These are phyloP conservation scores for Annulohypoxylon stygium DNA, from an alignment of 495 filamentous ascomycete genomes.

Conservation along the genomic window DNA sequence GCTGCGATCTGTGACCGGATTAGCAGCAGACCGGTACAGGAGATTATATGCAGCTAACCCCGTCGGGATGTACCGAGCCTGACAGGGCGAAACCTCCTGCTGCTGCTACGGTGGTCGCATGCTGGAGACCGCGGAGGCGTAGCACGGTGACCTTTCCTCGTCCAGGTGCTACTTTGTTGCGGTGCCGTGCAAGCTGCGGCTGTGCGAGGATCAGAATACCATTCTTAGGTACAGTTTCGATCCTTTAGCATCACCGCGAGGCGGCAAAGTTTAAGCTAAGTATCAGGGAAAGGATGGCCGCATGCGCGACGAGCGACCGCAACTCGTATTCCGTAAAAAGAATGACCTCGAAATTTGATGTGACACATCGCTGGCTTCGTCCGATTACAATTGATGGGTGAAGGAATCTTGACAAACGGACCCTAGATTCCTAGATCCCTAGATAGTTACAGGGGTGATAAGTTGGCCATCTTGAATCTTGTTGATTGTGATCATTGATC, in stretches of 20 bases:
- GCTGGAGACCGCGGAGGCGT: slow-evolving; percentile 16
- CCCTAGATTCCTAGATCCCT: background rate
- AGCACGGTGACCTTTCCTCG: slow-evolving; percentile 1
- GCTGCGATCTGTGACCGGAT: slow-evolving; percentile 52
- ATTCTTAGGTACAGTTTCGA: background rate
- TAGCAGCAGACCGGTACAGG: slow-evolving; percentile 48
- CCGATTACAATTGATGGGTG: slow-evolving; percentile 24
- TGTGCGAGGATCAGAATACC: slow-evolving; percentile 25
- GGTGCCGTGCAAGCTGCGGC: slow-evolving; percentile 13
- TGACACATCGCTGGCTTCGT: slow-evolving; percentile 12
- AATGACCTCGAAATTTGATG: slow-evolving; percentile 16
- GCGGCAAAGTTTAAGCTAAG: slow-evolving; percentile 28
- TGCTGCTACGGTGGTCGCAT: slow-evolving; percentile 6
- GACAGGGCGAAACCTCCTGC: slow-evolving; percentile 26
- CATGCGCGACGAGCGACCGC: slow-evolving; percentile 17
- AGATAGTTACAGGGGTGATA: slow-evolving; percentile 3
- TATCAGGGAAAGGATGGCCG: slow-evolving; percentile 25
- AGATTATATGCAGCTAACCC: slow-evolving; percentile 29
- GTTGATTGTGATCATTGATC: background rate
- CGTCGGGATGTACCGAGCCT: slow-evolving; percentile 45
- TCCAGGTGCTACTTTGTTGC: background rate
- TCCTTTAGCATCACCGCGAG: slow-evolving; percentile 17
- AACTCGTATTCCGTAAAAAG: slow-evolving; percentile 21
- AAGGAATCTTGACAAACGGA: background rate
- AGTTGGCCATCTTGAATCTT: background rate